A percentile compares a stretch with the other conserved stretches of the same genome.
Evolutionary conservation across 768 basidiomycete genomes (phyloP).

Genomic region (Naganishia friedmannii): DNA sequence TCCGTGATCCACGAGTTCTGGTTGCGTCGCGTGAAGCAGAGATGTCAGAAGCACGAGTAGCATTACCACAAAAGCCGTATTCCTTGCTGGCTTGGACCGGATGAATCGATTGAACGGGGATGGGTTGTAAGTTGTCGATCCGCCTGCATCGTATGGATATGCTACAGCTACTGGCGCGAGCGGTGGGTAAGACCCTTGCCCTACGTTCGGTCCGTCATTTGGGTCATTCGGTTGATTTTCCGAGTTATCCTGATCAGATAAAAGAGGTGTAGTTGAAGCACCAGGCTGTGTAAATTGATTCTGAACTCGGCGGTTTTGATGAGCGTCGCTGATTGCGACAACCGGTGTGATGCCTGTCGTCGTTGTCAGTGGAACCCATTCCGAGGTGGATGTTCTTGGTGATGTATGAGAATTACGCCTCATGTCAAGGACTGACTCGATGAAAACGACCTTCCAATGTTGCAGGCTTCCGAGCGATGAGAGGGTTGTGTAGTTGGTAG

Average conservation of each 20-base stretch:
- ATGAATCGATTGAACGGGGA: constrained; percentile 6
- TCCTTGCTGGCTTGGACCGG: constrained; percentile 11
- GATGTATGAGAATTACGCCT: constrained; percentile 4
- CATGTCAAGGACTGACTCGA: not conserved
- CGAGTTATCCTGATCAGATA: not conserved
- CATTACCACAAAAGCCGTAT: not conserved
- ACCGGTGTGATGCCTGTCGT: not conserved
- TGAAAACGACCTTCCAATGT: not conserved
- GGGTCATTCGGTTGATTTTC: not conserved
- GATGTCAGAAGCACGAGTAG: constrained; percentile 5
- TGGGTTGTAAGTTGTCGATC: constrained; percentile 10
- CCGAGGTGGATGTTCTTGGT: constrained; percentile 12
- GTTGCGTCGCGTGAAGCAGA: constrained; percentile 12
- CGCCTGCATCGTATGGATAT: constrained; percentile 13
- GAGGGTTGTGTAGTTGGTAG: not conserved
- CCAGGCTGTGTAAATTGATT: not conserved
- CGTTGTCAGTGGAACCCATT: constrained; percentile 18
- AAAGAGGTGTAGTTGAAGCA: not conserved
- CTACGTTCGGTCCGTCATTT: not conserved
- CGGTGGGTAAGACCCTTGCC: not conserved
- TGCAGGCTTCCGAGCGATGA: not conserved
- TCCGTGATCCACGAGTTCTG: constrained; percentile 12
- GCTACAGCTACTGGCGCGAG: not conserved
- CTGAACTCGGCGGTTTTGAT: not conserved
- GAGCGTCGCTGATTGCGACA: not conserved